phyloP scores from a whole-genome alignment of 1,284 basidiomycete species.

The Kalmanozyma brasiliensis region DNA sequence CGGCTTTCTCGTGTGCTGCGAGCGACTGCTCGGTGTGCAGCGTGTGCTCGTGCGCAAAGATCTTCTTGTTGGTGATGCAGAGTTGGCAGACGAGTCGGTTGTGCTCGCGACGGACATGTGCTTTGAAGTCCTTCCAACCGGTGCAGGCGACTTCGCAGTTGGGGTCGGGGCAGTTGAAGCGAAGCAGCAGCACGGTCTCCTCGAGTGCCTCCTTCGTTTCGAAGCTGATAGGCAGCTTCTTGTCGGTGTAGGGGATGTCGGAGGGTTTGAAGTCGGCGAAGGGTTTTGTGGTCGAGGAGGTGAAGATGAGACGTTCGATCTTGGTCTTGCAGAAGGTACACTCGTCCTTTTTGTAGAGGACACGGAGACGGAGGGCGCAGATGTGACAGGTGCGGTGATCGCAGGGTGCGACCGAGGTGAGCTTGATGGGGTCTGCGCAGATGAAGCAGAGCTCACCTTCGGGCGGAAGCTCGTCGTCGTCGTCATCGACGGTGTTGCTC shows the following conservation, averaged over 20 bases:
- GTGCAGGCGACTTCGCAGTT: constrained; percentile 82
- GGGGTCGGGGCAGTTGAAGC: constrained; percentile 71
- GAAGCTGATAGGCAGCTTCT: constrained; percentile 79
- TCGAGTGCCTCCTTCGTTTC: constrained; percentile 95
- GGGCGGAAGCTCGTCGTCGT: constrained; percentile 69
- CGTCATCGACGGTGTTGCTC: constrained; percentile 33
- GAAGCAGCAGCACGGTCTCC: constrained; percentile 87
- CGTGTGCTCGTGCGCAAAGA: constrained; percentile 94
- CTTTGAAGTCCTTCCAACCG: constrained; percentile 88
- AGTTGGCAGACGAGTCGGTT: constrained; percentile 80
- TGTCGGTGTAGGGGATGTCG: constrained; percentile 59
- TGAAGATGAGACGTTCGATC: constrained; percentile 84
- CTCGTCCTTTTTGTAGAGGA: constrained; percentile 84
- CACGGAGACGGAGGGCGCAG: constrained; percentile 87
- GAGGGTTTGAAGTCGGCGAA: constrained; percentile 53
- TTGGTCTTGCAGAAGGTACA: constrained; percentile 98
- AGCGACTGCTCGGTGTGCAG: constrained; percentile 81
- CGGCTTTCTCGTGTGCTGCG: constrained; percentile 77
- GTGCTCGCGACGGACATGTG: constrained; percentile 81
- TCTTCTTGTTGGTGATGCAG: constrained; percentile 89
- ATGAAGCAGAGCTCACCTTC: constrained; percentile 81
- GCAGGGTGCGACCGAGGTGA: constrained; percentile 87
- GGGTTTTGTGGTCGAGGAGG: constrained; percentile 72
- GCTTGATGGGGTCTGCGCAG: constrained; percentile 92
- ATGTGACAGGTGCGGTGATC: constrained; percentile 93